Conservation (phyloP, 345 rosid species). For the Sonneratia alba region DNA sequence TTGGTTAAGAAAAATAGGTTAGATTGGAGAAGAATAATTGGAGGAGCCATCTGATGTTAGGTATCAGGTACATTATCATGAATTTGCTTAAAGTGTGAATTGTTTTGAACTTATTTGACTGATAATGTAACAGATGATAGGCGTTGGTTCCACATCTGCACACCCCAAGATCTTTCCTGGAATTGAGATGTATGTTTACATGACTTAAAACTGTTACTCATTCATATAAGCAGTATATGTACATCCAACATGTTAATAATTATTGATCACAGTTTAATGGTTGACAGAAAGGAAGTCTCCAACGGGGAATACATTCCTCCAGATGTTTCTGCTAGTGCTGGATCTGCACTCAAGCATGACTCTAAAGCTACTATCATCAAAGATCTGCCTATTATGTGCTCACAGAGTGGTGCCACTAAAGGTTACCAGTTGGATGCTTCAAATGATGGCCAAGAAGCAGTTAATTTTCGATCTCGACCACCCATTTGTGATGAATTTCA, state of each 20-base stretch:
- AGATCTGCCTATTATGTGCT: slow-evolving; percentile 6
- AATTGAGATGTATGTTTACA: slow-evolving; percentile 8
- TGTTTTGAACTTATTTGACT: not conserved
- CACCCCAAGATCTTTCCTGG: not conserved
- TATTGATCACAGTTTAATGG: slow-evolving; percentile 8
- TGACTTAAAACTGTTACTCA: not conserved
- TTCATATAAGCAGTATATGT: not conserved
- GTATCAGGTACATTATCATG: not conserved
- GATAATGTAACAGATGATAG: slow-evolving; percentile 8
- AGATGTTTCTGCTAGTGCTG: slow-evolving; percentile 6
- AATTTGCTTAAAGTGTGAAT: not conserved
- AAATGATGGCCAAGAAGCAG: slow-evolving; percentile 6
- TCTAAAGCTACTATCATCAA: slow-evolving; percentile 5
- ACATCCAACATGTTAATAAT: not conserved
- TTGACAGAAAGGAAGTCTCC: slow-evolving; percentile 5
- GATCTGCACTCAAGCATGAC: slow-evolving; percentile 8
- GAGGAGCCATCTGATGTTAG: not conserved
- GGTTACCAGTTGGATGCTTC: slow-evolving; percentile 5
- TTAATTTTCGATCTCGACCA: slow-evolving; percentile 6
- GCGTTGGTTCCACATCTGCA: not conserved
- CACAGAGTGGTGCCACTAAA: slow-evolving; percentile 9
- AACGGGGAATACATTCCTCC: slow-evolving; percentile 4
- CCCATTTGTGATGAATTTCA: slow-evolving; percentile 11
- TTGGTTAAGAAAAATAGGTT: not conserved
- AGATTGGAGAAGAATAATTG: not conserved